Base-by-base conservation (phyloP, 257 asterid genomes). In the Nicotiana tomentosiformis region DNA sequence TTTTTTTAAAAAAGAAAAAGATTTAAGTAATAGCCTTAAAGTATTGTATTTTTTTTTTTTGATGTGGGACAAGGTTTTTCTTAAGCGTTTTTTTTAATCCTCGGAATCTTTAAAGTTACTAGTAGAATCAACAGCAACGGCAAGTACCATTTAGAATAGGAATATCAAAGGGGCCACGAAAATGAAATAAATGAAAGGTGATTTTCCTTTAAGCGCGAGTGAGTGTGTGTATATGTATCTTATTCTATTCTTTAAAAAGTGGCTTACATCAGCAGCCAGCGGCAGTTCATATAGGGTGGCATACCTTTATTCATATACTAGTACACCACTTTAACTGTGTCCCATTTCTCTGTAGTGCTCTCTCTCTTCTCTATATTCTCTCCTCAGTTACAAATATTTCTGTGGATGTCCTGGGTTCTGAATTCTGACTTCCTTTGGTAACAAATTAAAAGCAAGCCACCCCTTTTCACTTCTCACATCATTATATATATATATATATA, bases 401-500 rank as follows among this genome's bases (percentile, higher is more conserved):
- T 85, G 84, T 82, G 86, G 87, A 62, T 85, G 86, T 83, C 0
- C 6, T 66, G 70, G 18, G 18, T 30, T 66, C 46, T 66, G 76
- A 55, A 46, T 57, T 67, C 77, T 62, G 74, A 29, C 84, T 81
- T 79, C 85, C 83, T 77, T 33, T 64, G 84, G 66, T 55, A 77
- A 8, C 81, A 81, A 81, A 60, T 68, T 64, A 53, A 51, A 51
- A 7, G n/a, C 32, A 65, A 67, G 12, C 51, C 15, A 33, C 76
- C 51, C 26, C 26, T 66, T 64, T 26, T 11, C 37, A 62, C 8
- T 11, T 26, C 18, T 35, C 35, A 32, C 18, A 16, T 72, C 68
- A 66, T 81, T 46, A 11, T 53, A n/a, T 62, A 60, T 9, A 15
- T 9, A 15, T 46, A 11, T 53, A n/a, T 62, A 60, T 9, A 15